Conservation (phyloP, 83 land plant species). For the Thuja plicata region DNA sequence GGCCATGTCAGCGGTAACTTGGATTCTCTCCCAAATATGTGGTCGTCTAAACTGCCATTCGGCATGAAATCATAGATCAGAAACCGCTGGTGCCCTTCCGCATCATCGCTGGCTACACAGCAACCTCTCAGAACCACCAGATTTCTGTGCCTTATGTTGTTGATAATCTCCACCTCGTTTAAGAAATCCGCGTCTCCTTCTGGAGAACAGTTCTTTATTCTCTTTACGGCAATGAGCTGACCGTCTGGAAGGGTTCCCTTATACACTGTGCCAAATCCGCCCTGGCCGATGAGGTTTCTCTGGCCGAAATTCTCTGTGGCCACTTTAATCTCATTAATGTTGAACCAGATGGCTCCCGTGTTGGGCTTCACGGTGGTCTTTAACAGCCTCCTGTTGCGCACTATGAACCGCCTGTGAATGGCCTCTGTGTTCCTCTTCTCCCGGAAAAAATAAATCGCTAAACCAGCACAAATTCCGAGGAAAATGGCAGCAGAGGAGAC, state of each 20-base stretch:
- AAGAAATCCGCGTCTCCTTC: conserved; percentile 54
- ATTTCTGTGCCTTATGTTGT: conserved; percentile 64
- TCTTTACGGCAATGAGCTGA: conserved; percentile 62
- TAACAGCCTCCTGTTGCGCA: background rate
- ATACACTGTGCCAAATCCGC: conserved; percentile 79
- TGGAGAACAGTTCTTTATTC: conserved; percentile 30
- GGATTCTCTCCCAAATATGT: conserved; percentile 28
- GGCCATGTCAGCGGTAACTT: conserved; percentile 52
- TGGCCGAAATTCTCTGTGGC: conserved; percentile 69
- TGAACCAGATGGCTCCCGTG: conserved; percentile 49
- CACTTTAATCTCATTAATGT: conserved; percentile 45
- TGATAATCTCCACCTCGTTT: conserved; percentile 75
- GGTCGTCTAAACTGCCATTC: conserved; percentile 72
- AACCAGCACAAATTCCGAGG: conserved; percentile 15
- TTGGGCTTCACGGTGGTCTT: conserved; percentile 22
- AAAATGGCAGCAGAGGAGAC: conserved; percentile 29
- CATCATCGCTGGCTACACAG: conserved; percentile 32
- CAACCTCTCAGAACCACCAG: conserved; percentile 72
- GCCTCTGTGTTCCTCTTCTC: background rate
- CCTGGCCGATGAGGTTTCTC: conserved; percentile 66
- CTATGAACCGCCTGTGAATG: background rate
- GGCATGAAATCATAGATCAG: conserved; percentile 84
- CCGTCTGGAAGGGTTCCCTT: conserved; percentile 68
- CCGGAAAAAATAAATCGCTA: conserved; percentile 20
- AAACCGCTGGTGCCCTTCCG: conserved; percentile 34